Base-by-base conservation (phyloP, 805 yeast genomes). In the Candida alai region DNA sequence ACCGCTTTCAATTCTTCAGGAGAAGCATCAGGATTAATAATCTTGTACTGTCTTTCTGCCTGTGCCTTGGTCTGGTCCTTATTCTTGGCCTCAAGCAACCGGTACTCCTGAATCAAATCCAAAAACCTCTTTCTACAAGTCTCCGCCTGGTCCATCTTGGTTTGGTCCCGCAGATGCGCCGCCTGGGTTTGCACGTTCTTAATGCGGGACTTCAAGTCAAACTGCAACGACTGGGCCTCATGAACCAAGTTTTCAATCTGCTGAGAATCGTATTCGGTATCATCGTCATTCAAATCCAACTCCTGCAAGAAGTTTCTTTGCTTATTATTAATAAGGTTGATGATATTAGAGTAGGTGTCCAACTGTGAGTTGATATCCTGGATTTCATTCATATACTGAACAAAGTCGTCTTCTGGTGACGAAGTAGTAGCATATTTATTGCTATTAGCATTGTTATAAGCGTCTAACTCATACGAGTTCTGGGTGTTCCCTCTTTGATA, bases 1-100 rank as follows among this genome's bases (percentile, higher is more conserved):
- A 89, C 95, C 34, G 81, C 85, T 45, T 76, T 78, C 41, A 90
- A 84, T 65, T 90, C 95, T 32, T 72, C 84, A 18, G 83, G 84
- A 13, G 90, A 73, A 4, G 94, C 93, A 41, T 80, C 83, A 6
- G 95, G 95, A 51, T 80, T 83, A 43, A 86, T 93, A 52, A 93
- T 85, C 55, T 78, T 80, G 68, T 83, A 89, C 71, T 90, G 97
- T 60, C 96, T 80, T 51, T 82, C 89, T 32, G 96, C 96, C 54
- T 85, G 95, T 42, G 78, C 77, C 57, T 83, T 80, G 58, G 85
- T 86, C 50, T 82, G 78, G 57, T 83, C 88, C 47, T 88, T 76
- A 68, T 85, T 88, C 51, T 82, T 77, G 42, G 86, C 87, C 62
- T 93, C 97, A 44, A 85, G 76, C 51, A 79, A 73, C 60, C 94